Conservation (phyloP, 345 rosid genomes). For the Aegle marmelos region DNA sequence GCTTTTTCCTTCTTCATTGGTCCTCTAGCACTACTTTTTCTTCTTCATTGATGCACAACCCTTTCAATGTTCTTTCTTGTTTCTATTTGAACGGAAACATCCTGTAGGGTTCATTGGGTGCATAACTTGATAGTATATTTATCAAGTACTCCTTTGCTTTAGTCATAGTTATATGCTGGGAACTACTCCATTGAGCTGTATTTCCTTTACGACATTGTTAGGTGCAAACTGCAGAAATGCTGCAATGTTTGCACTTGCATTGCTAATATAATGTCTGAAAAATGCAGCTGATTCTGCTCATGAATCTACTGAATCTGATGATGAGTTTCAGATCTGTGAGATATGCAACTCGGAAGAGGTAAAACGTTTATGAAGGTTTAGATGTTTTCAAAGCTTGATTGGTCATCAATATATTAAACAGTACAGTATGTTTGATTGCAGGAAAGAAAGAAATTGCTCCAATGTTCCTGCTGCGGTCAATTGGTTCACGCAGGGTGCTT, state of each 20-base stretch:
- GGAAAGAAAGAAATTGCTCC: slow-evolving; percentile 94
- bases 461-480: slow-evolving; percentile 90
- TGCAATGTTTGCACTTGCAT: neutral
- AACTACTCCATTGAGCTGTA: neutral
- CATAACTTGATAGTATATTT: neutral
- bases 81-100: neutral
- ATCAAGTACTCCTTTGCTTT: neutral
- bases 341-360: slow-evolving; percentile 94
- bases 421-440: slow-evolving; percentile 30
- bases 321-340: slow-evolving; percentile 96
- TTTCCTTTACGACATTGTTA: neutral
- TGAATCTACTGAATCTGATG: slow-evolving; percentile 90
- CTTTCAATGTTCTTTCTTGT: neutral
- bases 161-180: neutral
- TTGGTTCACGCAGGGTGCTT: slow-evolving; percentile 85
- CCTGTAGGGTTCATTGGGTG: neutral
- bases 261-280: slow-evolving; percentile 10
- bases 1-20: neutral
- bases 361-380: slow-evolving; percentile 17
- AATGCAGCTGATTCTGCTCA: slow-evolving; percentile 78
- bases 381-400: slow-evolving; percentile 12
- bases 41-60: neutral
- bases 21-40: neutral
- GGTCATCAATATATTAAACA: slow-evolving; percentile 7
- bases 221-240: neutral